A percentile compares a stretch with the other conserved stretches of the same genome.
These are phyloP conservation scores for Mycena haematopus DNA, from an alignment of 768 basidiomycete species.

Conservation along the genomic window DNA sequence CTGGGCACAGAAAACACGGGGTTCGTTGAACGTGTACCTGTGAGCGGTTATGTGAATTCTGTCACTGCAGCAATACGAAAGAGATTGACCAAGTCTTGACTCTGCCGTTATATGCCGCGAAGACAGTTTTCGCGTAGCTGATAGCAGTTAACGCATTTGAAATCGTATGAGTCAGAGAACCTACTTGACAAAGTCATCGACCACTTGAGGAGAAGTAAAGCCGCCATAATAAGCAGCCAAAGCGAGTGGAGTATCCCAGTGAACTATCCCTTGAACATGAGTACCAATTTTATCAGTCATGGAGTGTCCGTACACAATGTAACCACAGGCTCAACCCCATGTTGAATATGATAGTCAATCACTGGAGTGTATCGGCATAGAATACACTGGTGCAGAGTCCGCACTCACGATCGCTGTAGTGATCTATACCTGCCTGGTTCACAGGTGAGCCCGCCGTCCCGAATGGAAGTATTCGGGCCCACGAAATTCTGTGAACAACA, in stretches of 20 bases:
- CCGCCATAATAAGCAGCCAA: conserved; percentile 56
- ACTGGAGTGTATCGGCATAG: conserved; percentile 37
- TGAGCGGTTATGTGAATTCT: neutral
- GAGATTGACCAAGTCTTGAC: conserved; percentile 51
- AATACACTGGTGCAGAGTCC: neutral
- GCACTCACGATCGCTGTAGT: conserved; percentile 50
- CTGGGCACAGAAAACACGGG: conserved; percentile 49
- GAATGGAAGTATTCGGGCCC: conserved; percentile 59
- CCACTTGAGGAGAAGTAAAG: conserved; percentile 51
- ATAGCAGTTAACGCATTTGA: neutral
- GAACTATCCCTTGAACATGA: conserved; percentile 43
- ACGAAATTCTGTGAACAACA: conserved; percentile 48
- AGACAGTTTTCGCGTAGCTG: conserved; percentile 57
- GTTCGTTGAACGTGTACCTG: conserved; percentile 62
- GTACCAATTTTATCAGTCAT: no score
- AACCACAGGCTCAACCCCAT: conserved; percentile 52
- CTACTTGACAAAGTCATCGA: conserved; percentile 56
- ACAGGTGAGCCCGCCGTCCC: conserved; percentile 55
- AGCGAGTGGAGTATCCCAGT: conserved; percentile 57
- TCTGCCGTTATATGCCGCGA: conserved; percentile 53
- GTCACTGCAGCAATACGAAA: neutral
- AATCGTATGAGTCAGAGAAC: neutral
- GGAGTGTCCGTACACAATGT: conserved; percentile 51
- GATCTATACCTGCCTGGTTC: conserved; percentile 52
- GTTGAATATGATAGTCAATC: conserved; percentile 50